These are phyloP conservation scores for Melocanna baccifera DNA, from an alignment of 176 grass and related monocot genomes.

Conservation along the genomic window DNA sequence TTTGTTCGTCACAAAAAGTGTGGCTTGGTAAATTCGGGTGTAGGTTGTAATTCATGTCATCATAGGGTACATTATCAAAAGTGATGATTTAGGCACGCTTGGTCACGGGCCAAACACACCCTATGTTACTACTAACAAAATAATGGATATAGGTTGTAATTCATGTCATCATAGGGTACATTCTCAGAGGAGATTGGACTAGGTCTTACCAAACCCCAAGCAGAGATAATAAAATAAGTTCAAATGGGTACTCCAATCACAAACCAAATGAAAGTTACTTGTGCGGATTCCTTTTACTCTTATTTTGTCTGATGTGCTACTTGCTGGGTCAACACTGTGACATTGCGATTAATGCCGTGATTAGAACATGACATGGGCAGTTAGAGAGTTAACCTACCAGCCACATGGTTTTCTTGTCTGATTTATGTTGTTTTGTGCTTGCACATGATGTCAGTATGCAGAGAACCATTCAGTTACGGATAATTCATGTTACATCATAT, in stretches of 20 bases:
- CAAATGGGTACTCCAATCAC: background rate
- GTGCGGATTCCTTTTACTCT: background rate
- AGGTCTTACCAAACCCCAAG: background rate
- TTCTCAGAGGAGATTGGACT: background rate
- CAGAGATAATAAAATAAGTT: background rate
- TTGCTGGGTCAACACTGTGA: constrained; percentile 34
- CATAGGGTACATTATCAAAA: too few relatives aligned
- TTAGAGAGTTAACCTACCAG: constrained; percentile 4
- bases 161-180: background rate
- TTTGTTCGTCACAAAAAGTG: background rate
- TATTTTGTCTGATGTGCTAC: background rate
- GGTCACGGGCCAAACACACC: background rate
- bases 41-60: too few relatives aligned
- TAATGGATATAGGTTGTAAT: background rate
- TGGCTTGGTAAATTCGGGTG: background rate
- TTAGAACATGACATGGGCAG: background rate
- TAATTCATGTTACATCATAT: background rate
- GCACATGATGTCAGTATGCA: background rate
- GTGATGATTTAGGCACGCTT: background rate
- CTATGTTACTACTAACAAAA: background rate
- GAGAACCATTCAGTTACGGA: constrained; percentile 5
- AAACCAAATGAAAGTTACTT: background rate
- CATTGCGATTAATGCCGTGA: background rate
- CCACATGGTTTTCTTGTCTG: constrained; percentile 17
- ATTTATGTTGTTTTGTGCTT: background rate